A percentile compares a stretch with the other conserved stretches of the same genome.
phyloP scores from a whole-genome alignment of 108 stramenopile genomes.

The Parietichytrium sp. region DNA sequence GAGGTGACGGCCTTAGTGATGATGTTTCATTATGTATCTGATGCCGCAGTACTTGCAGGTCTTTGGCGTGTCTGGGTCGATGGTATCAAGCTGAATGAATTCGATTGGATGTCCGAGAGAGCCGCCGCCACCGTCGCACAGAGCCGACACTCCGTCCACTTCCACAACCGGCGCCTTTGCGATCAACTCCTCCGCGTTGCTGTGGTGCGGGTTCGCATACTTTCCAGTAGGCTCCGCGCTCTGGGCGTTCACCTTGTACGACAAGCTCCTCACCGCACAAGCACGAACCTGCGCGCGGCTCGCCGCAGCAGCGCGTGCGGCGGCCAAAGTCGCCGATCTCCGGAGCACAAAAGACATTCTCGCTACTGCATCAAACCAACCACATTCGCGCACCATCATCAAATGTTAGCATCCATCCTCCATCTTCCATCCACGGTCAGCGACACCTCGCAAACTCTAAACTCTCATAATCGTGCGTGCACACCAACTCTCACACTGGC shows the following conservation, averaged over 20 bases:
- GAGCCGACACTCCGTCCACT: slow-evolving; percentile 82
- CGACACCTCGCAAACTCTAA: too few species aligned
- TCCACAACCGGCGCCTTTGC: slow-evolving; percentile 75
- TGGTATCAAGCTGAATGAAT: slow-evolving; percentile 60
- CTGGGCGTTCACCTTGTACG: slow-evolving; percentile 14
- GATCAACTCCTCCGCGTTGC: slow-evolving; percentile 86
- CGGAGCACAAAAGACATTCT: too few species aligned
- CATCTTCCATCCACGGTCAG: too few species aligned
- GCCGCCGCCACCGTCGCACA: slow-evolving; percentile 92
- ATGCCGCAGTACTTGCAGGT: slow-evolving; percentile 64
- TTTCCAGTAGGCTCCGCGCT: neutral
- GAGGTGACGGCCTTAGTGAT: neutral
- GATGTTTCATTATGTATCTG: slow-evolving; percentile 58
- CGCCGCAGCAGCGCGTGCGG: too few species aligned
- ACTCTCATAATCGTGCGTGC: too few species aligned
- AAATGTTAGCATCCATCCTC: too few species aligned
- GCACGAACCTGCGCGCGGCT: too few species aligned
- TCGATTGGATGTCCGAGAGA: slow-evolving; percentile 92
- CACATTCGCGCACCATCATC: too few species aligned
- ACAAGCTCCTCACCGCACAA: too few species aligned
- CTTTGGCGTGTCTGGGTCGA: neutral
- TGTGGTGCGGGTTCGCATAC: slow-evolving; percentile 66
- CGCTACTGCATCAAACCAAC: too few species aligned
- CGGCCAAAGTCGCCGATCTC: too few species aligned
- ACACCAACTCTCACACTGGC: too few species aligned